Conservation (phyloP, 2,329 filamentous ascomycete species). For the Celoporthe dispersa region DNA sequence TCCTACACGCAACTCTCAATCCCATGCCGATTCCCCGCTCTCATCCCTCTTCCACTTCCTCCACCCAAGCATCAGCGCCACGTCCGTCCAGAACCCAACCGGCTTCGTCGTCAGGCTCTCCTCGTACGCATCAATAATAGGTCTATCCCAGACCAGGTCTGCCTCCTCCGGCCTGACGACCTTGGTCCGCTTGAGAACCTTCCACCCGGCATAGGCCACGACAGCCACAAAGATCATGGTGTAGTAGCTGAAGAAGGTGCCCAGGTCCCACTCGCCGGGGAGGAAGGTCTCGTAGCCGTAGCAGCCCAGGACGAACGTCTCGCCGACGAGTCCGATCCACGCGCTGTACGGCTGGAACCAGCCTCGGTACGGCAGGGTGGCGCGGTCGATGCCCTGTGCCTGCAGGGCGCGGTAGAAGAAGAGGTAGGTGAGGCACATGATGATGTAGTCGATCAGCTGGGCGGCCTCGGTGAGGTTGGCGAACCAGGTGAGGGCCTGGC, state of each 20-base stretch:
- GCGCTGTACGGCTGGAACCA: constrained; percentile 64
- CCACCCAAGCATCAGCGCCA: constrained; percentile 49
- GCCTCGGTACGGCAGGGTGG: constrained; percentile 62
- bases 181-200: constrained; percentile 64
- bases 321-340: constrained; percentile 49
- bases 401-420: constrained; percentile 30
- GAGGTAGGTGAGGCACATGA: constrained; percentile 36
- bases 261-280: constrained; percentile 37
- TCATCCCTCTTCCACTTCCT: constrained; percentile 38
- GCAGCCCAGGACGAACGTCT: constrained; percentile 49
- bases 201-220: constrained; percentile 63
- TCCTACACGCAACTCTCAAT: background rate
- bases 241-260: constrained; percentile 52
- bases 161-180: constrained; percentile 52
- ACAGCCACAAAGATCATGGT: constrained; percentile 59
- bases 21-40: constrained; percentile 8
- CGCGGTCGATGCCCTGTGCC: constrained; percentile 41
- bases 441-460: constrained; percentile 65
- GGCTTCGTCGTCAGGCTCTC: constrained; percentile 52
- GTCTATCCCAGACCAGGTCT: constrained; percentile 35
- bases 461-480: constrained; percentile 61
- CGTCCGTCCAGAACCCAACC: constrained; percentile 60
- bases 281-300: constrained; percentile 57
- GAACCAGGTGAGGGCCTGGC: constrained; percentile 49
- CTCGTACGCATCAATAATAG: constrained; percentile 50